Base-by-base conservation (phyloP, 164 flowering plant genomes). In the Nymphaea thermarum region DNA sequence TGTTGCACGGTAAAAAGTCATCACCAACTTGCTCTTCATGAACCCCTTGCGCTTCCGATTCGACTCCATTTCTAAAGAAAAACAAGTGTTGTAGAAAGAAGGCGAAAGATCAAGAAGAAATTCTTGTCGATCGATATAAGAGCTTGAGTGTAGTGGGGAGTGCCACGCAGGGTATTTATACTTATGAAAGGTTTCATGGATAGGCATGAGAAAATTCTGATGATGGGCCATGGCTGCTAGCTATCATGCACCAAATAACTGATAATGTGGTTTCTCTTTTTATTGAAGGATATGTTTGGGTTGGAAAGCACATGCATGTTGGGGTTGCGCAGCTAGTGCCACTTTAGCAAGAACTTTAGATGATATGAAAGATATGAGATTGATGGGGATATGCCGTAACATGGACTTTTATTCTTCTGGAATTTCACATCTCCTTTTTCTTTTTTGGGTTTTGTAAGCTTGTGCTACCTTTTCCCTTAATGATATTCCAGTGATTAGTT, bases 31-130 rank as follows among this genome's bases (percentile, higher is more conserved):
- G 41, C 77, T 79, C 72, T 81, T 82, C 65, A 78, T 68, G 74
- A 80, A 79, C 71, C 87, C 83, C 74, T 78, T 71, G 43, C 74
- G 73, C 74, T 80, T 81, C 17, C 74, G 77, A 44, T 63, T 80
- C 6, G 79, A 42, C 71, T 82, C 84, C 85, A 82, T 82, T 6
- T 59, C 53, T 62, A 4, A 51, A 51, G 57, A 51, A 51, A 15
- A 3, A 51, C 8, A 51, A 15, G 14, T 8, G 14, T 8, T 51
- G 14, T 10, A 51, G 57, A 51, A 51, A 8, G 14, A 51, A 51
- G 57, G 12, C 8, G 57, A 51, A 51, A 8, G 14, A 51, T 8
- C 10, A 51, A 15, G 57, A 51, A 51, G 57, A 51, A 51, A 15
- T 51, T 5, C 36, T 51, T 10, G 14, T 51, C 57, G 8, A 15